phyloP scores from a whole-genome alignment of 2,329 filamentous ascomycete species.

The Gremmenia infestans region DNA sequence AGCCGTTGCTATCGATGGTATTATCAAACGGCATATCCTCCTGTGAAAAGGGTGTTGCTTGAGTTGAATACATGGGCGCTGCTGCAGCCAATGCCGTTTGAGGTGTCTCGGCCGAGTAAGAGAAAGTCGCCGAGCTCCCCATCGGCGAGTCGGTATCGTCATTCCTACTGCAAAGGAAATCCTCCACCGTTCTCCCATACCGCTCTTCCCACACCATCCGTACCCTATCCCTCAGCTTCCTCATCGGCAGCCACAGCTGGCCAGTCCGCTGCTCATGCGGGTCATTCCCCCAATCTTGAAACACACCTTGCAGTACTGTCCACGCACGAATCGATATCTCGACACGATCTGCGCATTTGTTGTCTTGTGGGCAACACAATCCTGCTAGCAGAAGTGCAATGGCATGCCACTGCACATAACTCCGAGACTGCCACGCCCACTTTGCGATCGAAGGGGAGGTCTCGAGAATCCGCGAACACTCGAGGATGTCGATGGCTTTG shows the following conservation, averaged over 20 bases:
- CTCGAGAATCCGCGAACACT: not conserved
- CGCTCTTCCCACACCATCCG: not conserved
- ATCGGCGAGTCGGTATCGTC: too few relatives aligned
- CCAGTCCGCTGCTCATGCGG: not conserved
- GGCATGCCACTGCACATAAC: slow-evolving; percentile 3
- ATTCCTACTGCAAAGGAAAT: not conserved
- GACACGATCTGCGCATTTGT: too few relatives aligned
- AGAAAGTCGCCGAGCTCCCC: too few relatives aligned
- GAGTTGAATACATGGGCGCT: too few relatives aligned
- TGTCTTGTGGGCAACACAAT: not conserved
- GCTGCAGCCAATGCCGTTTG: too few relatives aligned
- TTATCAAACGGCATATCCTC: not conserved
- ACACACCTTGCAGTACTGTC: not conserved
- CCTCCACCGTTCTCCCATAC: not conserved
- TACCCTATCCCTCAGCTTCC: not conserved
- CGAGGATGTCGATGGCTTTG: not conserved
- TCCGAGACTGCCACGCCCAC: not conserved
- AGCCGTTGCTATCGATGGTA: not conserved
- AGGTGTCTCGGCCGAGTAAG: too few relatives aligned
- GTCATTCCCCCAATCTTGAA: not conserved
- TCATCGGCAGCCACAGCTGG: not conserved
- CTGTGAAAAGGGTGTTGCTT: not conserved
- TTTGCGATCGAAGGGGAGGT: not conserved
- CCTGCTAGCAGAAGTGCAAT: slow-evolving; percentile 1
- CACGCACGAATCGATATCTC: not conserved